Conservation (phyloP, 1,139 yeast species). For the Pichia sp. region DNA sequence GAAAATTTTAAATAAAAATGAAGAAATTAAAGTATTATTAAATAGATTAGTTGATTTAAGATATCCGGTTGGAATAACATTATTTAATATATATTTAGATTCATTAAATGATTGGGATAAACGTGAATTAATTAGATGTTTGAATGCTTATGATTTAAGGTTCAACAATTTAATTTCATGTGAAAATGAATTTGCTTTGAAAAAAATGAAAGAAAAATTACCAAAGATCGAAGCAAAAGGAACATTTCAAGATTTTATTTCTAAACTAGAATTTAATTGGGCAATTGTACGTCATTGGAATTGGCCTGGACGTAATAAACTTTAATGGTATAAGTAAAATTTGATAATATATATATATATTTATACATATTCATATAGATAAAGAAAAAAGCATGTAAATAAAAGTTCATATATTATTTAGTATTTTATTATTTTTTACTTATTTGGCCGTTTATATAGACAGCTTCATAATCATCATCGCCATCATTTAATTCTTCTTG, state of each 20-base stretch:
- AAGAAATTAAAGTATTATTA: constrained; percentile 47
- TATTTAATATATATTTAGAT: constrained; percentile 32
- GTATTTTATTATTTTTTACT: background rate
- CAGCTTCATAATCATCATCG: no score
- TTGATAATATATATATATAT: no score
- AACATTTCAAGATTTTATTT: constrained; percentile 21
- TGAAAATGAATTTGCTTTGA: constrained; percentile 29
- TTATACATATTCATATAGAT: background rate
- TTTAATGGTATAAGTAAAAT: no score
- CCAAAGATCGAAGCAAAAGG: constrained; percentile 15
- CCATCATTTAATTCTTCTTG: no score
- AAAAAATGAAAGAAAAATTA: constrained; percentile 16
- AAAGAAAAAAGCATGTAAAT: background rate
- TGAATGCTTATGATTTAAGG: constrained; percentile 32
- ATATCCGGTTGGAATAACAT: constrained; percentile 38
- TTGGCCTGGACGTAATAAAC: constrained; percentile 22
- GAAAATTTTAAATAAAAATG: constrained; percentile 40
- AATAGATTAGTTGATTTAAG: constrained; percentile 54
- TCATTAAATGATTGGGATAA: constrained; percentile 26
- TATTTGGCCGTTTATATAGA: no score
- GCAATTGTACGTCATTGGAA: constrained; percentile 26
- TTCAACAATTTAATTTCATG: constrained; percentile 18
- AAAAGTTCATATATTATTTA: background rate
- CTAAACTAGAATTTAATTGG: constrained; percentile 24
- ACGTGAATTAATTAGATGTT: constrained; percentile 34